Evolutionary conservation across 2,329 filamentous ascomycete species (phyloP).

Genomic region (Scedosporium aurantiacum): DNA sequence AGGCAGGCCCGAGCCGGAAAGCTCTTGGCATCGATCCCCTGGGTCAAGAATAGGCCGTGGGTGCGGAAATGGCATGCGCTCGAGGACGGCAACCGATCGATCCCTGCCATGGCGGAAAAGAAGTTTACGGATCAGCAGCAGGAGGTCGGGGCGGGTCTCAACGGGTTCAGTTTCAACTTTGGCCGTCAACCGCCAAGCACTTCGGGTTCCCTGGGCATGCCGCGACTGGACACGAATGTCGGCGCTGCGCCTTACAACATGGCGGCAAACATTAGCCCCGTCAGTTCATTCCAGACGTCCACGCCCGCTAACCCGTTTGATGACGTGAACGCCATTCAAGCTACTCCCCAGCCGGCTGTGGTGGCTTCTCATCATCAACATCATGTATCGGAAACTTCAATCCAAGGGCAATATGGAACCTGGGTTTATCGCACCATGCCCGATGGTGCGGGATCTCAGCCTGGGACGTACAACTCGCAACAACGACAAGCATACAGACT

Average conservation of each 20-base stretch:
- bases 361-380: background rate
- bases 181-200: background rate
- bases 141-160: background rate
- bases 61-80: slow-evolving; percentile 9
- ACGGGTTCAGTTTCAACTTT: background rate
- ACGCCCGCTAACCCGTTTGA: background rate
- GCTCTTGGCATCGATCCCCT: slow-evolving; percentile 13
- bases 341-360: background rate
- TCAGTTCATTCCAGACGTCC: background rate
- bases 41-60: slow-evolving; percentile 11
- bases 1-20: slow-evolving; percentile 2
- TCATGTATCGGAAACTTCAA: background rate
- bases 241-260: background rate
- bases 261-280: background rate
- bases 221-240: background rate
- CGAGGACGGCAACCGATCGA: slow-evolving; percentile 7
- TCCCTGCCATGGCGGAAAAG: slow-evolving; percentile 16
- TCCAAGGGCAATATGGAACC: background rate
- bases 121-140: slow-evolving; percentile 5
- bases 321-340: background rate
- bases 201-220: background rate
- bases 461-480: slow-evolving; percentile 20
- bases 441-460: slow-evolving; percentile 12
- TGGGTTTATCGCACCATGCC: background rate
- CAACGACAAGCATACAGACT: slow-evolving; percentile 26